phyloP scores from a whole-genome alignment of 805 yeast species.

The Kazachstania africana region DNA sequence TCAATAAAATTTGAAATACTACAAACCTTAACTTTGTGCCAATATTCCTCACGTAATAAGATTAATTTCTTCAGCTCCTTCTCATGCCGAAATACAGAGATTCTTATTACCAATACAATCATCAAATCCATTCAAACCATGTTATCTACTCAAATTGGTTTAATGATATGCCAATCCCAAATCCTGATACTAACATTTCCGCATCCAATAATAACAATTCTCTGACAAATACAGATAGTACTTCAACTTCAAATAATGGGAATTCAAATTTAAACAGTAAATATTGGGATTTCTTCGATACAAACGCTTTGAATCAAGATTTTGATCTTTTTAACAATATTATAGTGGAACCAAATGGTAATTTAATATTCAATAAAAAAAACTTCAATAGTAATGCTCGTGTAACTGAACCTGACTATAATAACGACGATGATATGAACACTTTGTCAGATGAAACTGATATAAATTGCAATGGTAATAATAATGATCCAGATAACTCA shows the following conservation, averaged over 20 bases:
- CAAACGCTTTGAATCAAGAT: no score
- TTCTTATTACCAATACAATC: background rate
- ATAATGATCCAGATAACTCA: background rate
- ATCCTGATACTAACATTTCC: background rate
- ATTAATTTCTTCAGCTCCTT: no score
- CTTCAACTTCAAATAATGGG: background rate
- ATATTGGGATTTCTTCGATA: constrained; percentile 24
- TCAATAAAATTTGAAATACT: no score
- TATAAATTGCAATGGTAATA: background rate
- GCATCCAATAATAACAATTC: background rate
- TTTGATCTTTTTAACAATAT: constrained; percentile 21
- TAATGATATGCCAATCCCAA: background rate
- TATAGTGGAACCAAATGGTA: constrained; percentile 16
- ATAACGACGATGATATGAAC: background rate
- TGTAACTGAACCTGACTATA: background rate
- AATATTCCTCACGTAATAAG: no score
- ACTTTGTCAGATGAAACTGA: no score
- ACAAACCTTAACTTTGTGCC: no score
- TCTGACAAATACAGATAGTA: background rate
- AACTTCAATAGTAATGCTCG: no score
- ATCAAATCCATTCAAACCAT: background rate
- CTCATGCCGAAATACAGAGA: background rate
- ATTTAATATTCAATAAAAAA: constrained; percentile 1
- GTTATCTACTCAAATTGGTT: no score
- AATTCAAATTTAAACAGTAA: constrained; percentile 4